Evolutionary conservation across 2,329 filamentous ascomycete species (phyloP), one percentile per base, ranked within the genome.

Genomic region (Clarireedia sp.): DNA sequence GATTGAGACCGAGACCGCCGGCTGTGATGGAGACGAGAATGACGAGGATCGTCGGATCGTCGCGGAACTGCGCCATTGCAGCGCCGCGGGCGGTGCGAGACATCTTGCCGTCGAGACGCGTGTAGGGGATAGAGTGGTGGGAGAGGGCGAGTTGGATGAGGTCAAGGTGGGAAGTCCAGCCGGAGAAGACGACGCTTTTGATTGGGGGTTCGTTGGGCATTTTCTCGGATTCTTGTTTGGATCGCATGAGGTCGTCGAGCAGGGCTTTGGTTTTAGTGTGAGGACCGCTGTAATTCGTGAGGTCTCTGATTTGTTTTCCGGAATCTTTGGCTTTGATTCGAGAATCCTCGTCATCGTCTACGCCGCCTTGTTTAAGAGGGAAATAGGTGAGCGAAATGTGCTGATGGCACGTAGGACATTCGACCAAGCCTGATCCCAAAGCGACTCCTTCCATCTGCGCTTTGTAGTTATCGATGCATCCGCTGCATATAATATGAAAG

Each of bases 101-200:
- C 90, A 97, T 95, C 60, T 83, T 89, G 51, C 94, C 94, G 64
- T 97, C 94, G 2, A 99, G 83, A n/a, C 94, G 87, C 4, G 83
- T 82, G 67, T 83, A 91, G 1, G 72, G 75, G 68, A 95, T 88
- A 9, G 78, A 76, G 10, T 78, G 78, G 49, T 81, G 77, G 29
- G 82, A 77, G 14, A 97, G 78, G 0, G 91, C 92, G 49, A 89
- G 78, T 67, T 94, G 84, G 62, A 99, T 95, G 19, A 99, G 80
- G 68, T 97, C 91, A 16, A 99, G 81, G 68, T 97, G 91, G 0
- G 87, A 86, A 0, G 94, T 97, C 91, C 94, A 97, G n/a, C 85
- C 86, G 0, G 90, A 96, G 71, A 97, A 97, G 6, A 99, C 84
- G 14, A 99, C 90, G 24, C 89, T 94, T 70, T 96, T 97, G 72